Evolutionary conservation across 2,329 filamentous ascomycete species (phyloP).

Genomic region (Geosmithia putterillii): DNA sequence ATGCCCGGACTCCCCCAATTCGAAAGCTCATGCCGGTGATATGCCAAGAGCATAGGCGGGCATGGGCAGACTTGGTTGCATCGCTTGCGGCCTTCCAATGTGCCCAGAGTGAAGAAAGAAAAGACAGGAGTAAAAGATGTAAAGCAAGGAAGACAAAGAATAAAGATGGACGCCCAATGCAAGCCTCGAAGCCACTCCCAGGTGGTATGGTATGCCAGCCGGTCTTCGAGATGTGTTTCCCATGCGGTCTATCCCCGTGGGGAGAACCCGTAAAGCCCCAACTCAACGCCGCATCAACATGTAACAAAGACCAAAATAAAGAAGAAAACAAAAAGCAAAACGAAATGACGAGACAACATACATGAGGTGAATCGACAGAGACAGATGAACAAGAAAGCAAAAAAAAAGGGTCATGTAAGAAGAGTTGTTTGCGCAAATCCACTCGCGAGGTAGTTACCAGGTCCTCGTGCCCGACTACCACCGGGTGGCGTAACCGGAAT

Average conservation of each 20-base stretch:
- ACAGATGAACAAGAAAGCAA: slow-evolving; percentile 2
- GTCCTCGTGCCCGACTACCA: slow-evolving; percentile 5
- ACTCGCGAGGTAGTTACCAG: background rate
- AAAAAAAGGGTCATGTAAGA: slow-evolving; percentile 1
- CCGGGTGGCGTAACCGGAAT: slow-evolving; percentile 22
- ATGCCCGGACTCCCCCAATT: no score
- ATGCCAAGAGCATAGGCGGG: no score
- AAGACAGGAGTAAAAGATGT: slow-evolving; percentile 3
- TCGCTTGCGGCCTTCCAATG: background rate
- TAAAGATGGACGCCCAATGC: background rate
- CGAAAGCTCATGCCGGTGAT: background rate
- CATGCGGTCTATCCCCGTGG: background rate
- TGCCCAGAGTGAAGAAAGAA: background rate
- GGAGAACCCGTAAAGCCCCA: background rate
- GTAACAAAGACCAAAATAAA: background rate
- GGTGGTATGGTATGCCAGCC: background rate
- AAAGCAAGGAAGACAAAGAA: slow-evolving; percentile 5
- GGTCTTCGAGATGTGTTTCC: background rate
- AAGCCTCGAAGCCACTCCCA: background rate
- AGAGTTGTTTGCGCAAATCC: slow-evolving; percentile 1
- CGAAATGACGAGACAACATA: slow-evolving; percentile 1
- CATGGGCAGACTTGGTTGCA: background rate
- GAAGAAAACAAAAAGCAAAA: background rate
- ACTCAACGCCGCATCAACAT: background rate
- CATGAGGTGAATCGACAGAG: background rate